These are phyloP conservation scores for Piromyces finnis DNA, from an alignment of 192 early-diverging fungal genomes.

Conservation along the genomic window DNA sequence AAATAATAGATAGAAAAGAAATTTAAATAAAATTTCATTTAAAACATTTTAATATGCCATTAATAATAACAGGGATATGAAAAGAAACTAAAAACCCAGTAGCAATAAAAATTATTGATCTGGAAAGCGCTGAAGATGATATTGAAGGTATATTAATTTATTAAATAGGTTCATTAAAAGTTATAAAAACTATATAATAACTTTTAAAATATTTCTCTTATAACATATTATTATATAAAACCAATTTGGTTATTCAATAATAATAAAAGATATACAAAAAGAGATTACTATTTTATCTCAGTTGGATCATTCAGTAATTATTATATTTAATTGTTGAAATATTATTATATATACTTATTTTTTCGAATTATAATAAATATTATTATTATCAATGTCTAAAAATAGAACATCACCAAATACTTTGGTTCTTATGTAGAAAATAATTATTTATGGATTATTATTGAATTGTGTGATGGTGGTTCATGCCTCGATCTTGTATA, in stretches of 20 bases:
- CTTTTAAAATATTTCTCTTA: too few relatives aligned
- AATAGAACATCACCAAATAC: constrained; percentile 28
- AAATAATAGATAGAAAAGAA: too few relatives aligned
- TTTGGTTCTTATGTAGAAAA: constrained; percentile 52
- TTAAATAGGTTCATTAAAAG: too few relatives aligned
- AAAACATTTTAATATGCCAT: too few relatives aligned
- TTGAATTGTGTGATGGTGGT: constrained; percentile 69
- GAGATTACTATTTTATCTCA: constrained; percentile 93
- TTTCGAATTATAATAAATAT: too few relatives aligned
- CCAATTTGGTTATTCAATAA: constrained; percentile 51
- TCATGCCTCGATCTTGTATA: constrained; percentile 78
- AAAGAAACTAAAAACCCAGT: constrained; percentile 48
- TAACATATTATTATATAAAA: too few relatives aligned
- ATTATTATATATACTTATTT: not conserved
- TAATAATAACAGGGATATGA: constrained; percentile 40
- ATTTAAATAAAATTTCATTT: too few relatives aligned
- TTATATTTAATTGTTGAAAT: not conserved
- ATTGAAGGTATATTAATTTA: not conserved
- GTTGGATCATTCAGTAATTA: constrained; percentile 31
- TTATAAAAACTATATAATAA: too few relatives aligned
- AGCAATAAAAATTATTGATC: constrained; percentile 94
- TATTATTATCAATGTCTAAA: not conserved
- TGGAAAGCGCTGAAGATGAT: constrained; percentile 29
- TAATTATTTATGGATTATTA: not conserved
- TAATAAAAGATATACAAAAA: constrained; percentile 96